Evolutionary conservation across 1,284 basidiomycete species (phyloP).

Genomic region (Ceratobasidium sp.): DNA sequence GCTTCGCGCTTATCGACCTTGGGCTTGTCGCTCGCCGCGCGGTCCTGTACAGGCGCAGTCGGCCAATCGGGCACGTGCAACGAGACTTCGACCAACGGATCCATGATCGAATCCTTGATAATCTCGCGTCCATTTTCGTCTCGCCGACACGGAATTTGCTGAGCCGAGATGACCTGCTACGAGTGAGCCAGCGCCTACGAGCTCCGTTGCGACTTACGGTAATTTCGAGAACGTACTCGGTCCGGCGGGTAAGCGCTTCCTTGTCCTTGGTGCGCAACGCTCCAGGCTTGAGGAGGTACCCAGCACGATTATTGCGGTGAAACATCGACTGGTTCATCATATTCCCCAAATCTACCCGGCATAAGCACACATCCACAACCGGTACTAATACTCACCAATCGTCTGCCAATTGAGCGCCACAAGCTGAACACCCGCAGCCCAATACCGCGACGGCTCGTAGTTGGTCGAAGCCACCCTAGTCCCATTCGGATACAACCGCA

Average conservation of each 20-base stretch:
- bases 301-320: constrained; percentile 79
- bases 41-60: constrained; percentile 26
- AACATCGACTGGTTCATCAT: constrained; percentile 97
- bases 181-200: neutral
- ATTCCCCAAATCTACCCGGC: constrained; percentile 73
- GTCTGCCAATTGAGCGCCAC: constrained; percentile 99
- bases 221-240: constrained; percentile 68
- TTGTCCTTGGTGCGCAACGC: constrained; percentile 74
- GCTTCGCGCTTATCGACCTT: neutral
- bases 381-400: constrained; percentile 63
- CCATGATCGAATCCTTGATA: constrained; percentile 64
- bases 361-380: neutral
- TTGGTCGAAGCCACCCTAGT: constrained; percentile 84
- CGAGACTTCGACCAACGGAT: constrained; percentile 81
- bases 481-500: constrained; percentile 90
- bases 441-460: constrained; percentile 88
- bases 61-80: constrained; percentile 78
- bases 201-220: constrained; percentile 54
- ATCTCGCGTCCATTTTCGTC: constrained; percentile 69
- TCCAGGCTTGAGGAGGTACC: constrained; percentile 90
- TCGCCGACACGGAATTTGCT: constrained; percentile 84
- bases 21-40: neutral
- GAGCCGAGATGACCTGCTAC: constrained; percentile 85
- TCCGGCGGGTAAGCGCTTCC: constrained; percentile 61
- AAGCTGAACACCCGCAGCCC: constrained; percentile 91